Base-by-base conservation (phyloP, 2,329 filamentous ascomycete genomes). In the Dothistroma septosporum region DNA sequence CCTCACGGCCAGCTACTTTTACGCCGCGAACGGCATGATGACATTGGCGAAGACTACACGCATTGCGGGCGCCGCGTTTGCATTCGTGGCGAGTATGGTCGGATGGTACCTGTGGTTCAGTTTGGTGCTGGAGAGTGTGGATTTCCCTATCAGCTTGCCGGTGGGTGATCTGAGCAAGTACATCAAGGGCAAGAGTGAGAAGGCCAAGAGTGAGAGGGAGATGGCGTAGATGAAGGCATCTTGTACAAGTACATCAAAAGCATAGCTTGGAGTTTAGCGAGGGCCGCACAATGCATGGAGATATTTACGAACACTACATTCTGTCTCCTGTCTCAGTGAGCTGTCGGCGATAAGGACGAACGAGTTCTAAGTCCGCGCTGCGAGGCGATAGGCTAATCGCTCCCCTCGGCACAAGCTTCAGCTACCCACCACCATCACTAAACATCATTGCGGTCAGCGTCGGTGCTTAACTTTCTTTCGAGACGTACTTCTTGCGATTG, bases 121-220 rank as follows among this genome's bases (percentile, higher is more conserved):
- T 44, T 63, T 63, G 57, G 47, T 65, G 22, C 47, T 65, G 52
- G 64, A 65, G 44, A 56, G 62, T 22, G 64, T 66, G 19, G 64
- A 68, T 46, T 66, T 65, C 52, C 64, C 64, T 11, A 35, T 63
- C 35, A 24, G 54, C 16, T 56, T 66, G 32, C 66, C 62, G 33
- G 63, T 64, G 21, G 66, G 64, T 9, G 63, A 66, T 48, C 46
- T 66, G 47, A 65, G 58, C 44, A 55, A 61, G 32, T 63, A 55
- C 16, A 56, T 65, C 52, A 65, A 65, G 54, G 63, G 64, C 33
- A 61, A 55, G 59, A 55, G 46, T 37, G 61, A 63, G 49, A 65
- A 57, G 58, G n/a, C 37, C 19, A 61, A 63, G 61, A 53, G 47
- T 22, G 55, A 54, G 22, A 54, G 53, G 12, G 55, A 63, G 28